These are phyloP conservation scores for Lentinula raphanica DNA, from an alignment of 768 basidiomycete species.

Conservation along the genomic window DNA sequence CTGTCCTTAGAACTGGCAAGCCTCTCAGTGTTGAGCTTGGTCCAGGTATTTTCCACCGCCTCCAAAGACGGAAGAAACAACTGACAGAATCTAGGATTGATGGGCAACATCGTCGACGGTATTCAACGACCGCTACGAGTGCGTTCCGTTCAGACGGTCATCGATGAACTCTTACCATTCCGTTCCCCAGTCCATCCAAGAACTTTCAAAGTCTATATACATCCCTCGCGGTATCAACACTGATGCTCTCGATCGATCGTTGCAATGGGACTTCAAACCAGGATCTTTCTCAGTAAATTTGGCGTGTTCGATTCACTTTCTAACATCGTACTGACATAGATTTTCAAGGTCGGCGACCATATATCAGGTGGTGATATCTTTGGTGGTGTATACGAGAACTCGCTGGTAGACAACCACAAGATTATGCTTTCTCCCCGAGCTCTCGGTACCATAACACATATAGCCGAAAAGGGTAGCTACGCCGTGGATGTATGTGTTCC, in stretches of 20 bases:
- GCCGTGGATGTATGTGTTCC: constrained; percentile 66
- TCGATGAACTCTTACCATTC: neutral
- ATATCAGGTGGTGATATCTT: constrained; percentile 97
- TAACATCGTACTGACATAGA: neutral
- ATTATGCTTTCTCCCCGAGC: constrained; percentile 93
- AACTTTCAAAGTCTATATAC: constrained; percentile 97
- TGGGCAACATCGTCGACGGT: constrained; percentile 99
- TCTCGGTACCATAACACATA: constrained; percentile 88
- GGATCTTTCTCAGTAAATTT: constrained; percentile 62
- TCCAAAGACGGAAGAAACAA: neutral
- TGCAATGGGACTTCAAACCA: constrained; percentile 96
- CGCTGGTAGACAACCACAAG: constrained; percentile 93
- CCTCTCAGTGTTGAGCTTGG: constrained; percentile 97
- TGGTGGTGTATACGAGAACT: constrained; percentile 94
- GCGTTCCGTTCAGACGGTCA: constrained; percentile 23
- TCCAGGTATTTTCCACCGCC: constrained; percentile 54
- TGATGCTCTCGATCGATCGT: constrained; percentile 79
- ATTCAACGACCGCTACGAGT: constrained; percentile 91
- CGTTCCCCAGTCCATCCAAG: constrained; percentile 75
- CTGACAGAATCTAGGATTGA: constrained; percentile 57
- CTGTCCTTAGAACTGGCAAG: constrained; percentile 95
- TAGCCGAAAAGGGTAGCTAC: constrained; percentile 94
- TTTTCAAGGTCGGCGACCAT: constrained; percentile 83
- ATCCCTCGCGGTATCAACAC: constrained; percentile 99
- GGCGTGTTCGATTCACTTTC: constrained; percentile 9